Evolutionary conservation across 2,329 filamentous ascomycete species (phyloP), one percentile per base, ranked within the genome.

Genomic region (Ascochyta lentis): DNA sequence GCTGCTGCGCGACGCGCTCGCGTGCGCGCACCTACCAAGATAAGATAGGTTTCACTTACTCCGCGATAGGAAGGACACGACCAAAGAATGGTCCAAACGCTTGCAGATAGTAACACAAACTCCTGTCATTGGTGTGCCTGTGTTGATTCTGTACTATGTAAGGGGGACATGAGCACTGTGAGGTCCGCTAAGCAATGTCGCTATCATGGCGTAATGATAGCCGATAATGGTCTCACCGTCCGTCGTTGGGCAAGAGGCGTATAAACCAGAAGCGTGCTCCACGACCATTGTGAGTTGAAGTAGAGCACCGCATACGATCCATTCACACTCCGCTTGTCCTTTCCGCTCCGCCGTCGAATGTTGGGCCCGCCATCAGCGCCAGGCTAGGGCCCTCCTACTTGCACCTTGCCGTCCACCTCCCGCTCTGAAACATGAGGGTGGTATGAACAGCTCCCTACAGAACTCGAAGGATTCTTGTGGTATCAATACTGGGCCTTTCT

Each of bases 171-270:
- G 64, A 63, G 56, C 38, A 59, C 57, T 58, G 34, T 52, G 41
- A 49, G 38, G 38, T 49, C 64, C 63, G 59, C 64, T 66, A 70
- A 58, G 62, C 47, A 45, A 65, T 67, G 64, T 61, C 65, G 70
- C 71, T 74, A 74, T 74, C 72, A 69, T 70, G 54, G 65, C 65
- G 67, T 66, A 67, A 72, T 68, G 70, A 74, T 74, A 74, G 71
- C 69, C 64, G 63, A 66, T 59, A 57, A 70, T 69, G 63, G 68
- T 65, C 61, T 68, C 63, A 67, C 54, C 58, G 50, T 51, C 22
- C 47, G 46, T 47, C 43, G 24, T 42, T 53, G 44, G 54, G 49
- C 48, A 42, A 31, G 35, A 22, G 27, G 19, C 52, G 49, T 68
- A 68, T 70, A 69, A 64, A 60, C 47, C 19, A 39, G 42, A 50